Base-by-base conservation (phyloP, 2,329 filamentous ascomycete species). In the Alternaria arborescens region DNA sequence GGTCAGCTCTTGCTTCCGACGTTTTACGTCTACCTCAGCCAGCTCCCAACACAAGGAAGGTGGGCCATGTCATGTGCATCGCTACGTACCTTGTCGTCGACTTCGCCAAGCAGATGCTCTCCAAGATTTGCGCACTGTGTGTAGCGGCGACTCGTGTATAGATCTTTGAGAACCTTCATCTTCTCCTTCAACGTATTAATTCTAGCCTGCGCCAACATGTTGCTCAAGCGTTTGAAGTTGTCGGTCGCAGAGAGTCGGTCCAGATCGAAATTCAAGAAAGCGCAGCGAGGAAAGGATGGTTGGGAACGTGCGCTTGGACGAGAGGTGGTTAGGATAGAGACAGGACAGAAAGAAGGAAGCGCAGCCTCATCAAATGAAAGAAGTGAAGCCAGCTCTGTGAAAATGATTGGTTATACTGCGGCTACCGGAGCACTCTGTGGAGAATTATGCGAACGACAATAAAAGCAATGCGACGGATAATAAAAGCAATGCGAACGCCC, bases 81-180 rank as follows among this genome's bases (percentile, higher is more conserved):
- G 50, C 41, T 18, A 60, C 62, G 51, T 56, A 77, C 76, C 47
- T 74, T 58, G 20, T 65, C 61, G 30, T 68, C 59, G 43, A 65
- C 62, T 38, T 70, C 62, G 12, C 55, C 56, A 26, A 72, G 52
- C 32, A 79, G 55, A 20, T 71, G 69, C 30, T 69, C 68, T 8
- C 73, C 68, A 26, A 52, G 71, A 14, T 64, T 68, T 22, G 72
- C 71, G 62, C 77, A 80, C 59, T 78, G 76, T n/a, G 71, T 65
- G 56, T 79, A 79, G 44, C 73, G 77, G 12, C 77, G 69, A 34
- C 70, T 72, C 16, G 71, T 62, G 59, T 77, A 78, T 36, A 77
- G 64, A 24, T 68, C 55, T 59, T 78, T 77, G 60, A 78, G 58
- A 34, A 66, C 64, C 24, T 69, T 65, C 43, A 76, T 69, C 30